Evolutionary conservation across 352 stramenopile genomes (phyloP), one percentile per base, ranked within the genome.

Genomic region (Phytopythium kandeliae): DNA sequence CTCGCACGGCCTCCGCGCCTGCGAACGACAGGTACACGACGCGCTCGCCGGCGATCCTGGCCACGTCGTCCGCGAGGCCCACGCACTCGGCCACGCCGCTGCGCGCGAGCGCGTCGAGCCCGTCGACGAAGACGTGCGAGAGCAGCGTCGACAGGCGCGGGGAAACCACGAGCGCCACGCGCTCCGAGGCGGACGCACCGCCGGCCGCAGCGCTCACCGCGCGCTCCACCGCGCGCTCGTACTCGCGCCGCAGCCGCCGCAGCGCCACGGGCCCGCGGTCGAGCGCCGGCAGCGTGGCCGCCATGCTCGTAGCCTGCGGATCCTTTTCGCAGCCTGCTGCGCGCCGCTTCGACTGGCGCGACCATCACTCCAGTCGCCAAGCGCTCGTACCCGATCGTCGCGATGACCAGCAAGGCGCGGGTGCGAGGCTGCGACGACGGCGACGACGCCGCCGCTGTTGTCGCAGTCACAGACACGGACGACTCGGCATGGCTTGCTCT

Each of bases 71-170:
- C 11, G 59, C 50, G 44, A 86, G 72, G 56, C 81, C 77, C 22
- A 85, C 49, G 62, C 74, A 86, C 54, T 85, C 72, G 21, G 66
- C 57, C 13, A 82, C 62, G 42, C 64, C 52, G 45, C 59, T 47
- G 17, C 37, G 52, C 48, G 70, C 68, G 33, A 78, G 60, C 4
- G 80, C 48, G 2, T 63, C 54, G 3, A 78, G 56, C 12, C 74
- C 78, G 34, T 69, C 51, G 5, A 78, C 61, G 30, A 86, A 78
- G 37, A 89, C 66, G 48, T 88, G 74, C 25, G 74, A 77, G 31
- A 89, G 61, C 43, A 89, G 60, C 51, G 71, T 65, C 25, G 70
- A 71, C 24, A 89, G 44, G 3, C 78, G 70, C 33, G 71, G 75
- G 19, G 72, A 62, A 37, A 86, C 60, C 60, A 89, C 74, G 26